Percentiles rank a stretch among this genome's conserved stretches.
These are phyloP conservation scores for Monosporascus cannonballus DNA, from an alignment of 2,329 filamentous ascomycete species.

Conservation along the genomic window DNA sequence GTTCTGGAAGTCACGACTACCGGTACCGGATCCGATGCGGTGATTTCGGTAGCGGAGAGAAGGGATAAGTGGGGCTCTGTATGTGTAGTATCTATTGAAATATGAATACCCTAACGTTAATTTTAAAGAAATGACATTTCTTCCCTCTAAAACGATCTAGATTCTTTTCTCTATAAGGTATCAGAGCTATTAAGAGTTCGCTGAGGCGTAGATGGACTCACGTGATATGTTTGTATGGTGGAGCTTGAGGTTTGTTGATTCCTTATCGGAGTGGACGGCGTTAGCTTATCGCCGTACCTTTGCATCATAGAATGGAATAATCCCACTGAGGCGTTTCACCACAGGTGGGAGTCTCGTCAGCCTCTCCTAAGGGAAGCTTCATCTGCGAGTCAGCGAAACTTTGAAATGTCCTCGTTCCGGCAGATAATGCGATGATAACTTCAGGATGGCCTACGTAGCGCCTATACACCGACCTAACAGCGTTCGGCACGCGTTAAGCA, in stretches of 20 bases:
- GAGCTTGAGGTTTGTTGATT: neutral
- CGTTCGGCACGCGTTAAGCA: conserved; percentile 79
- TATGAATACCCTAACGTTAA: too few species aligned
- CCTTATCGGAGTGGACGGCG: neutral
- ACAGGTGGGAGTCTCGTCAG: neutral
- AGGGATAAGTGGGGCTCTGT: too few species aligned
- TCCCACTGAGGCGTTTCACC: neutral
- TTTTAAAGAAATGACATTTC: too few species aligned
- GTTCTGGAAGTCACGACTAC: too few species aligned
- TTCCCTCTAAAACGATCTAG: too few species aligned
- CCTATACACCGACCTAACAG: conserved; percentile 91
- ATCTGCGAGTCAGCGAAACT: neutral
- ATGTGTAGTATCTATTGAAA: too few species aligned
- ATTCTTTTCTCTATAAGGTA: too few species aligned
- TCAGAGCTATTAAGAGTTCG: too few species aligned
- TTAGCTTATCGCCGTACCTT: conserved; percentile 1
- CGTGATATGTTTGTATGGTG: too few species aligned
- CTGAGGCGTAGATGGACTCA: too few species aligned
- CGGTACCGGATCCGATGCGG: too few species aligned
- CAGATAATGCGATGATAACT: conserved; percentile 18
- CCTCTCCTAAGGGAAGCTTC: neutral
- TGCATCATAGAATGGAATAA: neutral
- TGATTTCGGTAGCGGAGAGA: too few species aligned
- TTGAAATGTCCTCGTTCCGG: neutral
- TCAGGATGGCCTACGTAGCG: conserved; percentile 85